phyloP scores from a whole-genome alignment of 2,329 filamentous ascomycete genomes.

The Blumeria graminis region DNA sequence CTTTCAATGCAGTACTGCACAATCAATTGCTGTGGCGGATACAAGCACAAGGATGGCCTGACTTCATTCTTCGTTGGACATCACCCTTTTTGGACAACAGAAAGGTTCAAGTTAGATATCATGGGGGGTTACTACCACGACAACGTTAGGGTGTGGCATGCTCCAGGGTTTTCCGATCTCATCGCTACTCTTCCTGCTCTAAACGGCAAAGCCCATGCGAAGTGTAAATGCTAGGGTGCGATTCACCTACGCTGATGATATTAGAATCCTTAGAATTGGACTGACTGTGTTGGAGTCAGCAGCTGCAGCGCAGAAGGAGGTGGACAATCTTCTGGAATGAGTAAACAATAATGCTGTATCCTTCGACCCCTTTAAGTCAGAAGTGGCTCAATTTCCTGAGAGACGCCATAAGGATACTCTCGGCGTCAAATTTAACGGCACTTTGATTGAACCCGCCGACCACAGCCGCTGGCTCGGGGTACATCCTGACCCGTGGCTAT shows the following conservation, averaged over 20 bases:
- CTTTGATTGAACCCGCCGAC: not conserved
- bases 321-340: not conserved
- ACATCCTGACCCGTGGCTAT: not conserved
- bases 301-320: not conserved
- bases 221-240: not conserved
- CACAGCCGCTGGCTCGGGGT: not conserved
- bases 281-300: not conserved
- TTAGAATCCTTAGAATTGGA: not conserved
- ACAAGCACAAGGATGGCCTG: not conserved
- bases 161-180: not conserved
- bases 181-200: not conserved
- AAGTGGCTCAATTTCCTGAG: not conserved
- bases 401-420: not conserved
- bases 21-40: not conserved
- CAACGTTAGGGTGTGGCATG: not conserved
- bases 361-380: not conserved
- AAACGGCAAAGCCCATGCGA: not conserved
- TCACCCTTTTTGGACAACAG: not conserved
- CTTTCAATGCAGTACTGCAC: not conserved
- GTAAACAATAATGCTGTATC: not conserved
- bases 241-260: not conserved
- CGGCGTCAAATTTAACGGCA: not conserved
- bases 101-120: not conserved
- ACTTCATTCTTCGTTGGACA: not conserved
- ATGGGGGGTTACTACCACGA: not conserved